A percentile compares a stretch with the other conserved stretches of the same genome.
phyloP scores from a whole-genome alignment of 352 stramenopile species.

The Pythium dissotocum region DNA sequence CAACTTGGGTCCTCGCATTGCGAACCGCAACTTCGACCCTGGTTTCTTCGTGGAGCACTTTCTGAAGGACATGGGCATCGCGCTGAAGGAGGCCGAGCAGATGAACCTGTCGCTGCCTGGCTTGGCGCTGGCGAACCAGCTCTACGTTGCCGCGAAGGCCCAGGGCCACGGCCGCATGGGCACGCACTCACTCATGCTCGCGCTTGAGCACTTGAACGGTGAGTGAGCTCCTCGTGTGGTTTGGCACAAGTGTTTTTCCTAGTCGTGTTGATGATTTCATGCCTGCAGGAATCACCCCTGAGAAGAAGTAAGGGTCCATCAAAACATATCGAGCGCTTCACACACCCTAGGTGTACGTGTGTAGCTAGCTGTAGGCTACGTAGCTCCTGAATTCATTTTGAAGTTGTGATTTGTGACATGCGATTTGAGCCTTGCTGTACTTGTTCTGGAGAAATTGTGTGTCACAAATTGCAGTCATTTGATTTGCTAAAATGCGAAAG shows the following conservation, averaged over 20 bases:
- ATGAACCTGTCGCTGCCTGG: slow-evolving; percentile 89
- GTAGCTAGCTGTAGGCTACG: slow-evolving; percentile 15
- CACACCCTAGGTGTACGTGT: not conserved
- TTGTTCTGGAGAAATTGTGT: not conserved
- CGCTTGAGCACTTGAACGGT: slow-evolving; percentile 88
- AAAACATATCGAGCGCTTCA: not conserved
- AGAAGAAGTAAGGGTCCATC: slow-evolving; percentile 3
- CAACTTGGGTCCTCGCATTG: slow-evolving; percentile 89
- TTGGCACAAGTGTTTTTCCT: not conserved
- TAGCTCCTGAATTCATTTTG: slow-evolving; percentile 15
- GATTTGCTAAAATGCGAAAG: not conserved
- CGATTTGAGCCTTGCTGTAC: not conserved
- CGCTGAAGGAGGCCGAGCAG: slow-evolving; percentile 79
- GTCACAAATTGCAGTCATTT: not conserved
- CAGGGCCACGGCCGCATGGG: slow-evolving; percentile 79
- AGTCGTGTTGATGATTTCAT: slow-evolving; percentile 9
- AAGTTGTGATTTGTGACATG: slow-evolving; percentile 27
- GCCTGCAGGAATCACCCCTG: slow-evolving; percentile 9
- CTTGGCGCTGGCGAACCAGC: slow-evolving; percentile 80
- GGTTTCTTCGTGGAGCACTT: slow-evolving; percentile 93
- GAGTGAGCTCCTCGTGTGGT: not conserved
- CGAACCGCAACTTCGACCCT: slow-evolving; percentile 88
- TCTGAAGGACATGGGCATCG: slow-evolving; percentile 91
- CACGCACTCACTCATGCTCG: slow-evolving; percentile 86
- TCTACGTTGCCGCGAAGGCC: slow-evolving; percentile 83